Evolutionary conservation across 495 filamentous ascomycete genomes (phyloP), one percentile per base, ranked within the genome.

Genomic region (Penicillium cinerascens): DNA sequence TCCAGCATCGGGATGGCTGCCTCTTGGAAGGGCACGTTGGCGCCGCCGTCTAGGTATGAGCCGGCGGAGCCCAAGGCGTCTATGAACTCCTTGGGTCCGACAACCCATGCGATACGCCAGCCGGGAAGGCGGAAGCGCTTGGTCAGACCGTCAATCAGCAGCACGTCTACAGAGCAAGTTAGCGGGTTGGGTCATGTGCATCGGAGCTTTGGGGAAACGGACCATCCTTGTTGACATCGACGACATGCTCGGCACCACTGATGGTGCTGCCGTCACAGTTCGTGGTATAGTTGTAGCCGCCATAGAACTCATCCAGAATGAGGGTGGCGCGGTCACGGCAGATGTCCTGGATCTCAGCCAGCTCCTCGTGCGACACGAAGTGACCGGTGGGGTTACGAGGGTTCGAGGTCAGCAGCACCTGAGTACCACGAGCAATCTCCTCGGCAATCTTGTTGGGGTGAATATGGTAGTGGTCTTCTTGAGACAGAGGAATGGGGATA

Each of bases 231-330:
- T 87, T 73, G 2, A 87, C 83, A 53, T 87, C 82, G 23, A 78
- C 76, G 49, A 97, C 82, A 62, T 96, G 92, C 53, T 87, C 86
- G 0, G 92, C 92, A 27, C 90, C 85, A 56, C 84, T 89, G 68
- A 97, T 88, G 11, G 90, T 92, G 11, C 82, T 79, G 36, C 92
- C 92, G 58, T 97, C 91, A 66, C 92, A 97, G 70, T 88, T 75
- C 50, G 83, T 87, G 16, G 90, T 93, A 74, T 95, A 96, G 73
- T 95, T 96, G 75, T 95, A 95, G 21, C 91, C 91, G 42, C 89
- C 85, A 70, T 97, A 97, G 79, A 97, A 97, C 73, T 97, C 92
- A 61, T 97, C 92, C 72, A 91, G 87, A 51, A 97, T 90, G 44
- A 97, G 75, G 1, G 92, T 96, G 10, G 89, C 91, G 25, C 89